These are phyloP conservation scores for Stenogyne calaminthoides DNA, from an alignment of 305 asterid species.

Conservation along the genomic window DNA sequence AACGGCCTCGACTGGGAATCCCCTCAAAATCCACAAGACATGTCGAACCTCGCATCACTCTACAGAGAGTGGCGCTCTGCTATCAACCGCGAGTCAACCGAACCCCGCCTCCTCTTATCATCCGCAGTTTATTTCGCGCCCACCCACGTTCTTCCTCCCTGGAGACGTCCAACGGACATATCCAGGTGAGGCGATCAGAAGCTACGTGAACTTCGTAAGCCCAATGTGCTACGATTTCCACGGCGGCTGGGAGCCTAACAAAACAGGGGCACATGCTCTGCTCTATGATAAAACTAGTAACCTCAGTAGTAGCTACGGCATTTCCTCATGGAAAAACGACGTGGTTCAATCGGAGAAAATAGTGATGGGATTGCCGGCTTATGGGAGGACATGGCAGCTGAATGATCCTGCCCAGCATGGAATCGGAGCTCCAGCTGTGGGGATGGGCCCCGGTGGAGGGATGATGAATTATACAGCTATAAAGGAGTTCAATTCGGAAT, in stretches of 20 bases:
- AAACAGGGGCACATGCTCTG: conserved; percentile 52
- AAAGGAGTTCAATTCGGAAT: conserved; percentile 41
- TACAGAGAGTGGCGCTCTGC: conserved; percentile 52
- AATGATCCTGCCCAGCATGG: conserved; percentile 53
- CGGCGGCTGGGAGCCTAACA: conserved; percentile 29
- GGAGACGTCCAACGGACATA: conserved; percentile 33
- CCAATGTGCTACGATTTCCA: conserved; percentile 36
- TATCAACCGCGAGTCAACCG: conserved; percentile 29
- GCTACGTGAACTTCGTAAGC: conserved; percentile 18
- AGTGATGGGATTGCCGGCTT: conserved; percentile 66
- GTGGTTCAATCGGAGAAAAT: conserved; percentile 40
- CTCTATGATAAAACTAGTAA: conserved; percentile 53
- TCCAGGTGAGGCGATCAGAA: conserved; percentile 19
- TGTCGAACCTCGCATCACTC: conserved; percentile 44
- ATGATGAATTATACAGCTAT: conserved; percentile 46
- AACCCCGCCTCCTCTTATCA: conserved; percentile 43
- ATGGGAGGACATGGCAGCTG: conserved; percentile 61
- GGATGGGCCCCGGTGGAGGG: conserved; percentile 60
- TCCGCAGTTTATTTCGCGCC: conserved; percentile 58
- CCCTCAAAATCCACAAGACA: conserved; percentile 46
- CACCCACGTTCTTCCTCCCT: conserved; percentile 22
- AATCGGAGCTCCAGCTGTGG: conserved; percentile 63
- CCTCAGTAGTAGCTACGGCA: conserved; percentile 60
- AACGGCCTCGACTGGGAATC: conserved; percentile 82
- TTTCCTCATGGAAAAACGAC: conserved; percentile 49